These are phyloP conservation scores for Tylopilus felleus DNA, from an alignment of 768 basidiomycete genomes.

Conservation along the genomic window DNA sequence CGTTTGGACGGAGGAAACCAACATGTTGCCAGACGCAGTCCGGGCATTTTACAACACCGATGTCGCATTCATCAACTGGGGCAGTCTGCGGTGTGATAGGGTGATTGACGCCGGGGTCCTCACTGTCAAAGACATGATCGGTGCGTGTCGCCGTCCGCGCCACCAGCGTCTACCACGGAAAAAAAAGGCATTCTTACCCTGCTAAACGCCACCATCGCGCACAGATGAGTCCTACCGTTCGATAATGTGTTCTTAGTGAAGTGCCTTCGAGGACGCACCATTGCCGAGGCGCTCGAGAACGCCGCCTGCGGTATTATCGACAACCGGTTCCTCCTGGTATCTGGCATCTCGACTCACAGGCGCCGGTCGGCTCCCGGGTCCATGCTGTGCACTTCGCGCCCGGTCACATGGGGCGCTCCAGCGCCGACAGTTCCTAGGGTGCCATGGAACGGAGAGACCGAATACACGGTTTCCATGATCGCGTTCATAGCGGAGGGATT, in stretches of 20 bases:
- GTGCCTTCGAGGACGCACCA: neutral
- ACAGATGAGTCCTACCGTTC: neutral
- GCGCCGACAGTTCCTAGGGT: neutral
- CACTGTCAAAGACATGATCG: conserved; percentile 13
- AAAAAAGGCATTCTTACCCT: neutral
- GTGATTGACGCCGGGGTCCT: neutral
- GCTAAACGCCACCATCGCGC: neutral
- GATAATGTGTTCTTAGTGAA: conserved; percentile 1
- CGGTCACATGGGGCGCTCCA: neutral
- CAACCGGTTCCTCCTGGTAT: neutral
- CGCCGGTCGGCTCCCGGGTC: conserved; percentile 2
- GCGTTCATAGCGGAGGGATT: conserved; percentile 13
- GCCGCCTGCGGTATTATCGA: conserved; percentile 6
- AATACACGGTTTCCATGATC: conserved; percentile 5
- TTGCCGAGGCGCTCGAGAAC: conserved; percentile 11
- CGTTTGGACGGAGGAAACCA: conserved; percentile 1
- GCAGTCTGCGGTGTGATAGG: conserved; percentile 7
- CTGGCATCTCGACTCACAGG: neutral
- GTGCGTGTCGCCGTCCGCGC: conserved; percentile 1
- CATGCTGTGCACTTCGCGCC: neutral
- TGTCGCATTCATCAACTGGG: conserved; percentile 3
- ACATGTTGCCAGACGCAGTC: conserved; percentile 13
- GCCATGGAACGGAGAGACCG: neutral
- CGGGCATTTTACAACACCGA: conserved; percentile 21
- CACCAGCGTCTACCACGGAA: neutral